Evolutionary conservation across 192 early-diverging fungal species (phyloP).

Genomic region (Podila clonocystis): DNA sequence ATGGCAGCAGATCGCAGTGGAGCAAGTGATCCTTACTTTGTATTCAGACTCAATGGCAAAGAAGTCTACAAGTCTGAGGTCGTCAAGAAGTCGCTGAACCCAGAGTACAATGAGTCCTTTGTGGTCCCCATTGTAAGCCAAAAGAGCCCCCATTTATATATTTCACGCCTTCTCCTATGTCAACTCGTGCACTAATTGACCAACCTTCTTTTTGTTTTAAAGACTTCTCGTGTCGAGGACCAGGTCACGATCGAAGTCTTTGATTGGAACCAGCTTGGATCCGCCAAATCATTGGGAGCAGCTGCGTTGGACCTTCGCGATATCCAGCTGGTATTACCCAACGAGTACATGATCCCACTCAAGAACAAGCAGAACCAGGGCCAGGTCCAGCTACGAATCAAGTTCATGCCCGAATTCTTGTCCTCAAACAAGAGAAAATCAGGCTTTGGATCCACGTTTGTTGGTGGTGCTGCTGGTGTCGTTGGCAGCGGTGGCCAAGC

Average conservation of each 20-base stretch:
- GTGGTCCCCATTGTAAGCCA: slow-evolving; percentile 57
- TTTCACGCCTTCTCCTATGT: too few relatives aligned
- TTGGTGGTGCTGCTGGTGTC: slow-evolving; percentile 67
- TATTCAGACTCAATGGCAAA: slow-evolving; percentile 70
- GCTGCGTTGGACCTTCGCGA: slow-evolving; percentile 62
- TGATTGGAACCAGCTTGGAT: slow-evolving; percentile 83
- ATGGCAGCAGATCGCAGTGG: slow-evolving; percentile 78
- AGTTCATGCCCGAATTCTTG: slow-evolving; percentile 64
- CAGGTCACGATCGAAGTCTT: slow-evolving; percentile 72
- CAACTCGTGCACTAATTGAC: too few relatives aligned
- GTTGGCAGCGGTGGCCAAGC: slow-evolving; percentile 56
- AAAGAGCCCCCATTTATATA: too few relatives aligned
- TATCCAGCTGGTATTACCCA: slow-evolving; percentile 59
- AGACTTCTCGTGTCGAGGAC: slow-evolving; percentile 58
- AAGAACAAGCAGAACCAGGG: slow-evolving; percentile 48
- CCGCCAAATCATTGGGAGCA: slow-evolving; percentile 66
- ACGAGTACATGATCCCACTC: slow-evolving; percentile 57
- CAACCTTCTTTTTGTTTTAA: too few relatives aligned
- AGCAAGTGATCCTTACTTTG: slow-evolving; percentile 79
- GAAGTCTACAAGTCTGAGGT: slow-evolving; percentile 75
- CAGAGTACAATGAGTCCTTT: slow-evolving; percentile 74
- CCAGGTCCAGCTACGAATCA: slow-evolving; percentile 61
- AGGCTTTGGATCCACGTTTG: slow-evolving; percentile 62
- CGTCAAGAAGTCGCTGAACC: slow-evolving; percentile 79
- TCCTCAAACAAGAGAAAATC: slow-evolving; percentile 23